These are phyloP conservation scores for Avicennia marina DNA, from an alignment of 257 asterid species.

Conservation along the genomic window DNA sequence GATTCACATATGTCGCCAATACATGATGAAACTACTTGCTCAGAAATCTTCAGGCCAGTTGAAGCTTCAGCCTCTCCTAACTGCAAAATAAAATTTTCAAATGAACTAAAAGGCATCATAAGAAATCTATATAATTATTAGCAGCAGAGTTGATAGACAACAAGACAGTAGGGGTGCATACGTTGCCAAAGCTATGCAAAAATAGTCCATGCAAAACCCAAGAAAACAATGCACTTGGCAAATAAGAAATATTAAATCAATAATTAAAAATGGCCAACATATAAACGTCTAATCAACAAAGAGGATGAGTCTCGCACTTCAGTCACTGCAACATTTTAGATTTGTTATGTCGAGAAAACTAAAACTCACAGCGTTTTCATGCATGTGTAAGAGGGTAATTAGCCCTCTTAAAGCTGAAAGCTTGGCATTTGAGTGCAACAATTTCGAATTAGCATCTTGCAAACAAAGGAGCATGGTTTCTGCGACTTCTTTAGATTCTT, in stretches of 20 bases:
- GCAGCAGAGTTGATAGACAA: no score
- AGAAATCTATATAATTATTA: no score
- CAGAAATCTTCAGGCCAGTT: constrained; percentile 48
- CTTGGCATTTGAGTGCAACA: constrained; percentile 51
- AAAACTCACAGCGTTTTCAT: constrained; percentile 45
- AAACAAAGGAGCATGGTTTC: constrained; percentile 58
- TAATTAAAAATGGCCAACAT: no score
- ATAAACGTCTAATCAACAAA: no score
- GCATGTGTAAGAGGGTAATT: constrained; percentile 52
- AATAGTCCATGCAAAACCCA: no score
- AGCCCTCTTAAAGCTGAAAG: constrained; percentile 75
- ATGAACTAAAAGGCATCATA: no score
- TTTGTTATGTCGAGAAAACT: constrained; percentile 6
- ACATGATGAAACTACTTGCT: constrained; percentile 50
- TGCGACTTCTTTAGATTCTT: constrained; percentile 57
- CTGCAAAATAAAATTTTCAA: constrained; percentile 74
- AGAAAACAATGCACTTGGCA: no score
- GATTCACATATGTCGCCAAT: constrained; percentile 53
- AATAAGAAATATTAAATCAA: no score
- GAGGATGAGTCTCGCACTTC: no score
- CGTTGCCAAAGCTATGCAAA: no score
- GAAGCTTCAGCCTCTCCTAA: constrained; percentile 32
- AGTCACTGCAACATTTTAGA: constrained; percentile 12
- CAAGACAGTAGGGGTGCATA: no score
- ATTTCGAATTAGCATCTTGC: constrained; percentile 58